phyloP scores from a whole-genome alignment of 2,329 filamentous ascomycete species.

The Fusarium napiforme region DNA sequence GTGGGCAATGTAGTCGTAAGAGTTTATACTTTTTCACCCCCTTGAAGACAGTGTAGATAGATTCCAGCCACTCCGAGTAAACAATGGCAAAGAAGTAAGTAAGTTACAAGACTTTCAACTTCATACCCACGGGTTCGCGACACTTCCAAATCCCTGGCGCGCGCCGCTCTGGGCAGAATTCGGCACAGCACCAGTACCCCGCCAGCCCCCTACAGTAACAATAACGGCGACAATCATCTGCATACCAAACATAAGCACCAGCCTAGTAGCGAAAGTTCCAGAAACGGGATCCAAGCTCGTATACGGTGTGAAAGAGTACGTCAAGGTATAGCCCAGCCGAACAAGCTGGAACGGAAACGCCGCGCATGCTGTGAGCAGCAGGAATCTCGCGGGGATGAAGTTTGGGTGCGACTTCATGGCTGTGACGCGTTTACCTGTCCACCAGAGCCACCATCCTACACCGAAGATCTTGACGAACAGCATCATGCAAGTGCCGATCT shows the following conservation, averaged over 20 bases:
- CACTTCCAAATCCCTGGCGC: not conserved
- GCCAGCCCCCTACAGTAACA: not conserved
- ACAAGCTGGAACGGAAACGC: not conserved
- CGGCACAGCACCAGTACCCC: not conserved
- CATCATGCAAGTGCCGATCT: not conserved
- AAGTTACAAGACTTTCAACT: too few relatives aligned
- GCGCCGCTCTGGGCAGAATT: not conserved
- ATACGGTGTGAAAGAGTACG: not conserved
- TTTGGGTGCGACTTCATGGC: not conserved
- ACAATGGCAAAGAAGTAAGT: too few relatives aligned
- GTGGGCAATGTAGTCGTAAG: not conserved
- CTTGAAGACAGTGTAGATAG: rapidly evolving
- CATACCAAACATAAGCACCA: not conserved
- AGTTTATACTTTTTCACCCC: rapidly evolving
- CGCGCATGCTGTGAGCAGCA: not conserved
- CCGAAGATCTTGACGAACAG: not conserved
- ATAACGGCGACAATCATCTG: not conserved
- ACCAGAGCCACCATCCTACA: not conserved
- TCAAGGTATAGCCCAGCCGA: not conserved
- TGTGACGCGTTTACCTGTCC: not conserved
- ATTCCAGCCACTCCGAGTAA: rapidly evolving
- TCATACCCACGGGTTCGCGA: not conserved
- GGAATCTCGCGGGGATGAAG: not conserved
- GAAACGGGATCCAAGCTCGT: not conserved
- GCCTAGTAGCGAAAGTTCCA: not conserved